Evolutionary conservation across 768 basidiomycete genomes (phyloP), one percentile per base, ranked within the genome.

Genomic region (Hygrocybe punicea): DNA sequence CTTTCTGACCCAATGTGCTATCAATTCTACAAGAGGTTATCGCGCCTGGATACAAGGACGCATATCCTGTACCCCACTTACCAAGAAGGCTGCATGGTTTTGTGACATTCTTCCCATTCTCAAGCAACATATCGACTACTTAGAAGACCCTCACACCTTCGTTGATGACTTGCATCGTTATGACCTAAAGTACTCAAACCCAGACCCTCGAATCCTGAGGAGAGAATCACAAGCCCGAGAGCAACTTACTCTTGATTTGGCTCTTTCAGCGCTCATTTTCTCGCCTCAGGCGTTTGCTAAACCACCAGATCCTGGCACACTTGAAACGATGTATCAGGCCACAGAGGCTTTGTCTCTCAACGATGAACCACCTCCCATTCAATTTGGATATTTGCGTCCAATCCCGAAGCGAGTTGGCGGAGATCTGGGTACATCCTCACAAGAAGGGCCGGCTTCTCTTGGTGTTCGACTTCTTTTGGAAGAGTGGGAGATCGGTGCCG

Each of bases 361-460:
- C 17, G 77, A 77, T 16, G 82, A 79, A 60, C 82, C 81, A 7
- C 81, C 85, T n/a, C 73, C 78, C 4, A 66, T 89, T 40, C 69
- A 75, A 6, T 89, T 90, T 68, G 79, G 82, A 17, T 87, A 81
- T 67, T 69, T 92, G 19, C 81, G 66, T 11, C 89, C 89, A 1
- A 56, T 76, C 17, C 63, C 60, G 33, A 78, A 69, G 14, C 63
- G 73, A 42, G 63, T 61, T 35, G 65, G 73, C 25, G 62, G 56
- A 42, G 67, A 56, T 9, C 57, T 64, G 8, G 67, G 64, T 10
- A 55, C 59, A 39, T 63, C 62, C 5, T 19, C 40, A 39, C 50
- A 57, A 19, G 58, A 62, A 14, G 60, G 66, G 14, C 24, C 57
- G 11, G 57, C 61, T 24, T 60, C 78, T 17, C 67, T 77, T 3